Conservation (phyloP, 805 yeast species). For the Torulaspora indica region DNA sequence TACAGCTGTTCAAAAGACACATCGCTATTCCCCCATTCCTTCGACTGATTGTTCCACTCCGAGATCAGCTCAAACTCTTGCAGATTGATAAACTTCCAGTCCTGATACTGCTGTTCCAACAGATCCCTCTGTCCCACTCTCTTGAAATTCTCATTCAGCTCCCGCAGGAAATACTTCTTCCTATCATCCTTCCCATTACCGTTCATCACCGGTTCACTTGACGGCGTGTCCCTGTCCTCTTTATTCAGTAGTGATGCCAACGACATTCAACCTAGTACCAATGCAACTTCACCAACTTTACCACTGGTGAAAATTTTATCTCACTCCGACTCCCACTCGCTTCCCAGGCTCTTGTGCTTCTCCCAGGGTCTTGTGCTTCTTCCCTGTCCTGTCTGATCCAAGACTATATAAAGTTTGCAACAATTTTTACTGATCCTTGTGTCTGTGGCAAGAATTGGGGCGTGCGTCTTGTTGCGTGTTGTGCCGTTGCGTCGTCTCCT, state of each 20-base stretch:
- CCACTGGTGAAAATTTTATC: conserved; percentile 1
- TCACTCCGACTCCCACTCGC: neutral
- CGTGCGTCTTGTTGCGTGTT: conserved; percentile 4
- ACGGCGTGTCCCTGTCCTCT: conserved; percentile 24
- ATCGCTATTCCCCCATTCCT: conserved; percentile 24
- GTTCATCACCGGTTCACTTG: conserved; percentile 4
- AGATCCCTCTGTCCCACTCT: conserved; percentile 24
- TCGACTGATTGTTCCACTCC: conserved; percentile 33
- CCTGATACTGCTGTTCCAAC: conserved; percentile 29
- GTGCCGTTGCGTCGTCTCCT: conserved; percentile 6
- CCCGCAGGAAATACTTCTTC: conserved; percentile 15
- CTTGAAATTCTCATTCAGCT: conserved; percentile 22
- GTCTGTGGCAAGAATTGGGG: conserved; percentile 2
- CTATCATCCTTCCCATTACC: conserved; percentile 4
- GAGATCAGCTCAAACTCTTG: conserved; percentile 38
- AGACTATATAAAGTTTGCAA: neutral
- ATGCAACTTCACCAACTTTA: no score
- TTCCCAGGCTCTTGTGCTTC: neutral
- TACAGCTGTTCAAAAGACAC: conserved; percentile 17
- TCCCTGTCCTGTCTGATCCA: neutral
- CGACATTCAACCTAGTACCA: conserved; percentile 25
- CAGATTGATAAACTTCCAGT: conserved; percentile 35
- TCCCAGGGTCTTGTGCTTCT: no score
- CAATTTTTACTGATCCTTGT: neutral
- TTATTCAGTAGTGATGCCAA: conserved; percentile 30